Conservation (phyloP, 441 rosid genomes). For the Viola pubescens region DNA sequence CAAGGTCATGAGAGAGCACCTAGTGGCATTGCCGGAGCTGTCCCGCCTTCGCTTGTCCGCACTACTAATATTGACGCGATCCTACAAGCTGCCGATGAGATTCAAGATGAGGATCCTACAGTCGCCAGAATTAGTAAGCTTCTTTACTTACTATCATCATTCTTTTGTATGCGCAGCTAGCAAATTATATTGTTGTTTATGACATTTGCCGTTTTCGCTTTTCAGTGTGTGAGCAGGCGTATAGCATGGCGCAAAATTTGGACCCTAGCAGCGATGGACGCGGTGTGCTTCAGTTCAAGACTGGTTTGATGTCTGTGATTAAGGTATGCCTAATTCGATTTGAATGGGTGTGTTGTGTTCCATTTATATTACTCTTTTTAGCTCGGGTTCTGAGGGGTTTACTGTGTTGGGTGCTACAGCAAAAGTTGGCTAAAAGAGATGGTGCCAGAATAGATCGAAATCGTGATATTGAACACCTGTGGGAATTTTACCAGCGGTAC, state of each 20-base stretch:
- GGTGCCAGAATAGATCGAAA: slow-evolving; percentile 72
- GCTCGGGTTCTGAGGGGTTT: slow-evolving; percentile 17
- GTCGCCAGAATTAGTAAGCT: slow-evolving; percentile 79
- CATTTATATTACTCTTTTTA: not conserved
- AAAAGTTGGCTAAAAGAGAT: slow-evolving; percentile 92
- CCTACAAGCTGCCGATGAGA: slow-evolving; percentile 93
- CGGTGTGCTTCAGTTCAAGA: slow-evolving; percentile 99
- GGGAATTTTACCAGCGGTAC: slow-evolving; percentile 76
- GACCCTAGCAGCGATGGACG: slow-evolving; percentile 95
- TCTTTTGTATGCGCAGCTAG: not conserved
- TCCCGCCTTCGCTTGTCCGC: slow-evolving; percentile 86
- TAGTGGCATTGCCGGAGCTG: slow-evolving; percentile 83
- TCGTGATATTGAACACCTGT: slow-evolving; percentile 77
- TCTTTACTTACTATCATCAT: not conserved
- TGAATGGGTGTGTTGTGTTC: not conserved
- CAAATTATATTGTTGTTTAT: not conserved
- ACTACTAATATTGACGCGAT: slow-evolving; percentile 83
- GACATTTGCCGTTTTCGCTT: not conserved
- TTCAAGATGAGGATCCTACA: slow-evolving; percentile 70
- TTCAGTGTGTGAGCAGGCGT: slow-evolving; percentile 97
- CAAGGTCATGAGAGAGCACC: slow-evolving; percentile 50
- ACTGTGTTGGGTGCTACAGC: slow-evolving; percentile 45
- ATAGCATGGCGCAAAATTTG: slow-evolving; percentile 86
- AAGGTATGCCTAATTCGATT: slow-evolving; percentile 41
- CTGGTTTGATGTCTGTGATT: slow-evolving; percentile 94